Base-by-base conservation (phyloP, 2,329 filamentous ascomycete genomes). In the Aspergillus neotritici region DNA sequence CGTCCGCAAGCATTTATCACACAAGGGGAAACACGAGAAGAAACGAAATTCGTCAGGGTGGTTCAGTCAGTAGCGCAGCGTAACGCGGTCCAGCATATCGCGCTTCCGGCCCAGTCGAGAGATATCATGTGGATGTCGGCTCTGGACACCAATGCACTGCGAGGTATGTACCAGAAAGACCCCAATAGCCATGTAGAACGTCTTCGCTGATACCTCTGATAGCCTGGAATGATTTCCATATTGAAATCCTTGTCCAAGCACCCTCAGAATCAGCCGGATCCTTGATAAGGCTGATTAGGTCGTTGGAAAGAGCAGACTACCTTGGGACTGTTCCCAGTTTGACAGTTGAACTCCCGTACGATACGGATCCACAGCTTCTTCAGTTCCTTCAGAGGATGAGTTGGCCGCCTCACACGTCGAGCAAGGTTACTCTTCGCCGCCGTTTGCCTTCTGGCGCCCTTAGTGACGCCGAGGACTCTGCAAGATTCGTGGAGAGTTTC, bases 161-260 rank as follows among this genome's bases (percentile, higher is more conserved):
- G 72, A 52, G 76, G 83, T 85, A 72, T 56, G 62, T 47, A 13
- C 15, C 10, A 40, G 15, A 13, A 33, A n/a, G n/a, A 32, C 16
- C 7, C 4, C 7, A 13, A 40, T 33, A 13, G 14, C 14, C 4
- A 14, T 8, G n/a, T 15, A 21, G 16, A 31, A 13, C 35, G 29
- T 37, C 12, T 12, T 47, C 49, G 8, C 16, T 31, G 9, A 5
- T 25, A 14, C 13, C 13, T 36, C 40, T 43, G 9, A 47, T 58
- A 83, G 84, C 78, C 29, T 96, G 90, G 90, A 83, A 91, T 61
- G 78, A 80, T 36, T 73, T 87, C 4, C 80, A 76, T 31, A 75
- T 97, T 48, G 88, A 97, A 51, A 86, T 98, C 41, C 65, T 96
- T 10, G 79, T 97, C 7, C 87, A 94, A 46, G 87, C 86, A 1